Conservation (phyloP, 2,329 filamentous ascomycete genomes). For the Penicillium sp. region DNA sequence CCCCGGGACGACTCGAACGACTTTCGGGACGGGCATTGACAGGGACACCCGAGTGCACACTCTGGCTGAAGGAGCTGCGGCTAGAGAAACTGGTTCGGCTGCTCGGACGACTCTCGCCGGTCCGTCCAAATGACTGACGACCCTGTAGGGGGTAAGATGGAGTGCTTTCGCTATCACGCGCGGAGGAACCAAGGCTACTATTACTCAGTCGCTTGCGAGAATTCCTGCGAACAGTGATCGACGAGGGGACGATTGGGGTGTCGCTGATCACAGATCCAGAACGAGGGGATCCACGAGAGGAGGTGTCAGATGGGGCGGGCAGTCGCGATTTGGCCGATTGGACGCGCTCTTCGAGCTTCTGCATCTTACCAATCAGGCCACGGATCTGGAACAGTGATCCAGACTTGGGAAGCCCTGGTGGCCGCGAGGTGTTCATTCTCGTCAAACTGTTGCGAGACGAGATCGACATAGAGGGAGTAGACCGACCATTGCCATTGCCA, state of each 20-base stretch:
- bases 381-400: constrained; percentile 89
- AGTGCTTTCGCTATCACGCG: constrained; percentile 37
- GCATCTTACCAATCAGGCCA: constrained; percentile 92
- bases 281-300: constrained; percentile 77
- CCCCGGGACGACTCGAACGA: constrained; percentile 60
- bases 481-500: constrained; percentile 32
- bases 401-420: constrained; percentile 55
- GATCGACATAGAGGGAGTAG: constrained; percentile 46
- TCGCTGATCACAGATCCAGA: constrained; percentile 51
- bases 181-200: constrained; percentile 43
- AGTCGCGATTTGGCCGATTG: constrained; percentile 89
- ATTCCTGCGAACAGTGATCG: constrained; percentile 55
- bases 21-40: constrained; percentile 60
- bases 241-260: constrained; percentile 51
- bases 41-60: constrained; percentile 38
- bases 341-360: constrained; percentile 89
- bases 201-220: constrained; percentile 45
- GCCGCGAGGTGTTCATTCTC: constrained; percentile 49
- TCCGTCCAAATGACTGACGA: constrained; percentile 52
- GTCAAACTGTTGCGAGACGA: constrained; percentile 46
- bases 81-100: constrained; percentile 66
- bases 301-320: constrained; percentile 74
- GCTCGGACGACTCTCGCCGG: constrained; percentile 63
- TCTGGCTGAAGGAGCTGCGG: constrained; percentile 43
- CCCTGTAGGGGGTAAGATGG: constrained; percentile 38